These are phyloP conservation scores for Ilex asprella DNA, from an alignment of 257 asterid genomes.

Conservation along the genomic window DNA sequence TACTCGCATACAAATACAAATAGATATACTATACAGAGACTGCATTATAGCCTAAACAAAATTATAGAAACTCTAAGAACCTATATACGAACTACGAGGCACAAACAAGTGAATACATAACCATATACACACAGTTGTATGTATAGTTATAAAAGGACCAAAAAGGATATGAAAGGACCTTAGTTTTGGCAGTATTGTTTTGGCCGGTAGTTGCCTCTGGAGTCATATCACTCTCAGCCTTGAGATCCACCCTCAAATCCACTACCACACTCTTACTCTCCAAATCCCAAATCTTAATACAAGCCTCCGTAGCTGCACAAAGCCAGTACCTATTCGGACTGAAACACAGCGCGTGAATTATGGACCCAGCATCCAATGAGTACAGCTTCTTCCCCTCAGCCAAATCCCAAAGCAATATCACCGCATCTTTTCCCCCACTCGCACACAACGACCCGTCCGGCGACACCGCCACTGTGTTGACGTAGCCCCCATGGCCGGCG, in stretches of 20 bases:
- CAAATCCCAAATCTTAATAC: conserved; percentile 85
- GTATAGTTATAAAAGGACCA: no score
- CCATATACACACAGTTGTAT: no score
- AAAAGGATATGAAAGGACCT: conserved; percentile 26
- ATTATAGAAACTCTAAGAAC: no score
- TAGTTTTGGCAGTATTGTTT: conserved; percentile 34
- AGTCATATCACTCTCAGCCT: conserved; percentile 61
- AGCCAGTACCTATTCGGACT: conserved; percentile 91
- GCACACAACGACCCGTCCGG: conserved; percentile 86
- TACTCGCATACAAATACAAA: no score
- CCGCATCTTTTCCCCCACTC: conserved; percentile 81
- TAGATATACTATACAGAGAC: no score
- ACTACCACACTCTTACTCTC: conserved; percentile 76
- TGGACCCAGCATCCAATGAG: conserved; percentile 61
- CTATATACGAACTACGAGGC: no score
- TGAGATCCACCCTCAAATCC: conserved; percentile 58
- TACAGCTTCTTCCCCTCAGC: conserved; percentile 66
- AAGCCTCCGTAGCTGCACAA: conserved; percentile 65
- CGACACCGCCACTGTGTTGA: conserved; percentile 65
- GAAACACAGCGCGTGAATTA: conserved; percentile 62
- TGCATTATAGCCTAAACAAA: no score
- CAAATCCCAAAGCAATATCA: conserved; percentile 77
- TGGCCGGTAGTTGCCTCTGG: conserved; percentile 31
- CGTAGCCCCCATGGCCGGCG: conserved; percentile 61
- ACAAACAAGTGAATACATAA: no score